Conservation (phyloP, 495 filamentous ascomycete species). For the Penicillium cinerascens region DNA sequence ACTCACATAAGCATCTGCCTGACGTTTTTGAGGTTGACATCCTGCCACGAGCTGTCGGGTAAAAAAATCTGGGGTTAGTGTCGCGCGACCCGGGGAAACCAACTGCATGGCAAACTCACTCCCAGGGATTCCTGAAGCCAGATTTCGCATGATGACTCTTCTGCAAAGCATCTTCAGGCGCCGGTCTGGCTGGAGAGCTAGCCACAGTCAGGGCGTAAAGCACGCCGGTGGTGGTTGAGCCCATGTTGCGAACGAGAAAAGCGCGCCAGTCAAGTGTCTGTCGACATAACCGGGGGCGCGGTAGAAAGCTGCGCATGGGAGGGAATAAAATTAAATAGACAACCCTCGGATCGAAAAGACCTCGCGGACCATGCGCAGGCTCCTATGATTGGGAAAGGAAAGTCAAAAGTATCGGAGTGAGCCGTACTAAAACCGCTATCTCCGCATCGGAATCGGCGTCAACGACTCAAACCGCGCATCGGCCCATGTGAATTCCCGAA, state of each 20-base stretch:
- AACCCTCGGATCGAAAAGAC: background rate
- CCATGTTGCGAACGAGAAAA: slow-evolving; percentile 34
- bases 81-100: background rate
- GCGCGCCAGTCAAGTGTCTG: slow-evolving; percentile 5
- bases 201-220: slow-evolving; percentile 55
- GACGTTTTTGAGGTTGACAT: slow-evolving; percentile 16
- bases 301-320: slow-evolving; percentile 33
- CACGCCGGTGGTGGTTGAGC: slow-evolving; percentile 40
- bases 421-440: slow-evolving; percentile 14
- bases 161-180: slow-evolving; percentile 52
- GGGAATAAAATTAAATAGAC: slow-evolving; percentile 4
- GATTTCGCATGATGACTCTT: slow-evolving; percentile 56
- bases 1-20: slow-evolving; percentile 24
- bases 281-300: slow-evolving; percentile 14
- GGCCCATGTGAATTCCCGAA: slow-evolving; percentile 9
- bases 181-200: slow-evolving; percentile 38
- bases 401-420: background rate
- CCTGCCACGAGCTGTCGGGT: slow-evolving; percentile 34
- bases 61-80: slow-evolving; percentile 15
- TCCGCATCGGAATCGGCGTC: slow-evolving; percentile 9
- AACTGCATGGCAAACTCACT: slow-evolving; percentile 24
- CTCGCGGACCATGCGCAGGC: slow-evolving; percentile 4
- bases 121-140: slow-evolving; percentile 63
- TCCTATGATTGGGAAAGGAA: slow-evolving; percentile 4
- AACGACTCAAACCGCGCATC: slow-evolving; percentile 2